These are phyloP conservation scores for Bromus sterilis DNA, from an alignment of 176 grass and related monocot species.

Conservation along the genomic window DNA sequence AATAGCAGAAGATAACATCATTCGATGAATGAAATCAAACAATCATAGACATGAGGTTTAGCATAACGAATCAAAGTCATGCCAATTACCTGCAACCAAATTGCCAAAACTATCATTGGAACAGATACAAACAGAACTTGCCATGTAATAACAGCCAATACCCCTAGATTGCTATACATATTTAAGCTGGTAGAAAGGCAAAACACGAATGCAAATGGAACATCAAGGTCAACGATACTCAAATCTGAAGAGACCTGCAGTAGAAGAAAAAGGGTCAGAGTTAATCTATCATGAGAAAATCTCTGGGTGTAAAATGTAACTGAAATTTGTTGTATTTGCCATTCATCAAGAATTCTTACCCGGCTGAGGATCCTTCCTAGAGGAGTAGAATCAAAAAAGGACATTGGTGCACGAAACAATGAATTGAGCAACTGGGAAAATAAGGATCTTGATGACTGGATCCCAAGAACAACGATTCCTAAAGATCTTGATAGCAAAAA, in stretches of 20 bases:
- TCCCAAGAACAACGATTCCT: conserved; percentile 34
- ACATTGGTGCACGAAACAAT: too few relatives aligned
- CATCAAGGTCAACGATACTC: too few relatives aligned
- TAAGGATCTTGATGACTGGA: too few relatives aligned
- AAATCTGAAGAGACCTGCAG: too few relatives aligned
- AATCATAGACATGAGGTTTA: background rate
- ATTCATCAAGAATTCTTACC: conserved; percentile 43
- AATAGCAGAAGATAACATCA: background rate
- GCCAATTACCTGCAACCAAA: conserved; percentile 63
- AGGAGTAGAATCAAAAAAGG: too few relatives aligned
- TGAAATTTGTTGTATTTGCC: background rate
- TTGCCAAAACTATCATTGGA: conserved; percentile 54
- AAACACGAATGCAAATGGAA: conserved; percentile 42
- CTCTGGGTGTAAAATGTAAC: background rate
- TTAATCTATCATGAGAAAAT: background rate
- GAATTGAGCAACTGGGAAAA: too few relatives aligned
- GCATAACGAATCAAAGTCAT: background rate
- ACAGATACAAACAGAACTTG: too few relatives aligned
- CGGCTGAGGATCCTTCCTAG: conserved; percentile 78
- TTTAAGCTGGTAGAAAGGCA: conserved; percentile 44
- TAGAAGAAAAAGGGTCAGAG: background rate
- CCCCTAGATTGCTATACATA: conserved; percentile 70
- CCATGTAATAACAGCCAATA: conserved; percentile 72
- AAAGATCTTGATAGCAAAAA: conserved; percentile 63
- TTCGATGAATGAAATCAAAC: background rate